phyloP scores from a whole-genome alignment of 2,329 filamentous ascomycete species.

The Cladosporium sp. region DNA sequence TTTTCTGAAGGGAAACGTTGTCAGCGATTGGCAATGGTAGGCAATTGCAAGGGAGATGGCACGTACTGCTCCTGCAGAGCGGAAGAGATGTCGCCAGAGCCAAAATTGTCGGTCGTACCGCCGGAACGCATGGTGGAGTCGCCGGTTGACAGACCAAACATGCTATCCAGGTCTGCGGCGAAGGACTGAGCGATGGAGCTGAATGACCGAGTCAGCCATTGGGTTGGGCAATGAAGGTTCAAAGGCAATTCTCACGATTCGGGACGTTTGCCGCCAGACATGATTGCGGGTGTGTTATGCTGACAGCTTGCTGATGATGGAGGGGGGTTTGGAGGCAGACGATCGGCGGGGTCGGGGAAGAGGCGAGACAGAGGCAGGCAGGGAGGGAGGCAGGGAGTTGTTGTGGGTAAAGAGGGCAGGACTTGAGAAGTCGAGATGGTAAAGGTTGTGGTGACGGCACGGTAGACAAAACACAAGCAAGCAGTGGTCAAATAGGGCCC shows the following conservation, averaged over 20 bases:
- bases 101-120: neutral
- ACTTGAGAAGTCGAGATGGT: neutral
- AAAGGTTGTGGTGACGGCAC: neutral
- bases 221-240: neutral
- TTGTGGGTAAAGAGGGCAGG: neutral
- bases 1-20: slow-evolving; percentile 64
- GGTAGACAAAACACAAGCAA: neutral
- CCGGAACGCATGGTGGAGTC: slow-evolving; percentile 45
- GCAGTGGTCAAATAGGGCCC: neutral
- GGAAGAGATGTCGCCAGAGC: slow-evolving; percentile 69
- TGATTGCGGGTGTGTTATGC: neutral
- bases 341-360: neutral
- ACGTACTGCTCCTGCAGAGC: slow-evolving; percentile 78
- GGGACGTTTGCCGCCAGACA: slow-evolving; percentile 6
- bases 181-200: slow-evolving; percentile 88
- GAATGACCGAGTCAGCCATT: slow-evolving; percentile 16
- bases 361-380: neutral
- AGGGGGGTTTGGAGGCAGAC: neutral
- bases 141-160: slow-evolving; percentile 76
- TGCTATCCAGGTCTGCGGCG: slow-evolving; percentile 77
- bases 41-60: no score
- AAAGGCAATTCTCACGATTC: slow-evolving; percentile 3
- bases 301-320: neutral
- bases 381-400: no score
- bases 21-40: no score